Evolutionary conservation across 192 early-diverging fungal species (phyloP), one percentile per base, ranked within the genome.

Genomic region (Radiomyces spectabilis): DNA sequence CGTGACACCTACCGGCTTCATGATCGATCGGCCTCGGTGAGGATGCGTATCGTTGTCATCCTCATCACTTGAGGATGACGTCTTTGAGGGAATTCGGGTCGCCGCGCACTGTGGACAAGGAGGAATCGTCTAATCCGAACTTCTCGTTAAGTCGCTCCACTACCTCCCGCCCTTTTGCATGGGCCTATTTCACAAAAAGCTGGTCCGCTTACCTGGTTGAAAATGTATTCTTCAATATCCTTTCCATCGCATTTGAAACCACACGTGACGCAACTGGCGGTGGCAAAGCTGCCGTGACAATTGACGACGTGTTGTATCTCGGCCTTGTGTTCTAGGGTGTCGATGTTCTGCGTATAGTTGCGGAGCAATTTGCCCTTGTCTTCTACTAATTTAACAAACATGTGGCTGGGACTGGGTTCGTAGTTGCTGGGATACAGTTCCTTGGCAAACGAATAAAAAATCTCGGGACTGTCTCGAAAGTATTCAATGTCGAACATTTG

Each of bases 291-390:
- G 64, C 93, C 96, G 71, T 99, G 96, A 58, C 92, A 94, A 52
- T 95, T 85, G 8, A 97, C 67, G 5, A 97, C 80, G 2, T 69
- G 75, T 22, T 78, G 66, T 37, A 98, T 95, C 4, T 87, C 89
- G 6, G 91, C 85, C 29, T 83, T 76, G 37, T 89, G 82, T 63
- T 99, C 96, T 10, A 99, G 64, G 2, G 91, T 94, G 61, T 97
- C 95, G 47, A 98, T 98, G 57, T 98, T 98, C 56, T 98, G 95
- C 1, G 95, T 95, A 63, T 98, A 98, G 56, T 97, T 97, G 46
- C 93, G 74, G 21, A 97, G 59, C 37, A 98, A 71, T 68, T 92
- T 89, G 1, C 81, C 87, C 44, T 87, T 71, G 5, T 86, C 74
- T 59, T 98, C 94, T 8, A 98, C 65, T 37, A 92, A 55, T 64